These are phyloP conservation scores for Hevea brasiliensis DNA, from an alignment of 345 rosid species.

Conservation along the genomic window DNA sequence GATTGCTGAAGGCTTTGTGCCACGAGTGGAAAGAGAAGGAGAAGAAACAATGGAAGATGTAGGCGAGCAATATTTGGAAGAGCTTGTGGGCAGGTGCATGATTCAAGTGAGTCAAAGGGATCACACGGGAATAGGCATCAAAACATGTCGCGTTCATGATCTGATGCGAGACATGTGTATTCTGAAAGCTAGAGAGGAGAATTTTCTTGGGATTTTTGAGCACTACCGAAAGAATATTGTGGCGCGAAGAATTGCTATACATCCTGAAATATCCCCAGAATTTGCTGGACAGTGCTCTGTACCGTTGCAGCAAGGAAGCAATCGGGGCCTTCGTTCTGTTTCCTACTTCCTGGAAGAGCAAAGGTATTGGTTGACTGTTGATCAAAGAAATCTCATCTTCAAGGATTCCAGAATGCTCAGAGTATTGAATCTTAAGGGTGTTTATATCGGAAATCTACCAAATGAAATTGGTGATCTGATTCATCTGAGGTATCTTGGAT, in stretches of 20 bases:
- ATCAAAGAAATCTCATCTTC: not conserved
- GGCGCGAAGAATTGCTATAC: slow-evolving; percentile 5
- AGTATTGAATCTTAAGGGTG: not conserved
- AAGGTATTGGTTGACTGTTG: not conserved
- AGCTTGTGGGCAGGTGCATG: slow-evolving; percentile 1
- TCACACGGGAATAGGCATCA: not conserved
- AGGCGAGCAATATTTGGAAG: not conserved
- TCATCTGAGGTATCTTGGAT: slow-evolving; percentile 3
- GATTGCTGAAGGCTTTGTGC: slow-evolving; percentile 14
- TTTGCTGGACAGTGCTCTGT: not conserved
- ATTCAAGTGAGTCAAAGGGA: not conserved
- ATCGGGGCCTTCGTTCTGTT: not conserved
- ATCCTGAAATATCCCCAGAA: not conserved
- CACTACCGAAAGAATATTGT: not conserved
- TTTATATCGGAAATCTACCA: not conserved
- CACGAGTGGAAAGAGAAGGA: not conserved
- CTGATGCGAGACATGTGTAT: slow-evolving; percentile 10
- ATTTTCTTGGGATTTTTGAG: not conserved
- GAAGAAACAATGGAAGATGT: slow-evolving; percentile 11
- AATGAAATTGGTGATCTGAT: not conserved
- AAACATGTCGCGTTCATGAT: slow-evolving; percentile 4
- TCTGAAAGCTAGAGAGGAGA: slow-evolving; percentile 10
- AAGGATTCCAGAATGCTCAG: slow-evolving; percentile 3
- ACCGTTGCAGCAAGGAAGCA: not conserved
- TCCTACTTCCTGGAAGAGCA: not conserved